Evolutionary conservation across 805 yeast genomes (phyloP), one percentile per base, ranked within the genome.

Genomic region (Peterozyma toletana): DNA sequence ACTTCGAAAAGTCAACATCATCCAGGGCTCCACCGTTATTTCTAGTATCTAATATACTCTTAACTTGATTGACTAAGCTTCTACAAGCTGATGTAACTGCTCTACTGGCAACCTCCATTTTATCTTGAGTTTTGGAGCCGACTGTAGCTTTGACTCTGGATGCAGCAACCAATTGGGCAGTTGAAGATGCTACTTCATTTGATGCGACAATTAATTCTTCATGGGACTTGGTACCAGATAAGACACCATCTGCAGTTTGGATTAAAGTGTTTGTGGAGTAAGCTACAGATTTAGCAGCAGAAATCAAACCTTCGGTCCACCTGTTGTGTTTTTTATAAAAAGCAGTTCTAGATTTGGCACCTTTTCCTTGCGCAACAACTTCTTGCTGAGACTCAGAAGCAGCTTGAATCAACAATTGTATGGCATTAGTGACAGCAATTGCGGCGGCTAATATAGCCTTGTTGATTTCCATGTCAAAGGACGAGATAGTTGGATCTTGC

Each of bases 251-350:
- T 0, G 96, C 95, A n/a, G 87, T 83, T 47, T 77, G 77, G 47
- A 88, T 88, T 50, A 88, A 71, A n/a, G 83, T 67, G 54, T 81
- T 83, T 2, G 96, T 89, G 1, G 96, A 78, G 2, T 77, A 77
- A 2, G 95, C 96, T 35, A 88, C 93, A 1, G 91, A 81, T 53
- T 83, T 82, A 1, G 96, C 87, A 14, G 96, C 96, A 47, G 95
- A 84, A 30, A 88, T 80, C 45, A 88, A 77, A 17, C 96, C 96
- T 63, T 89, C 95, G 0, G 96, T 86, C 96, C 96, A 88, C 54
- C 91, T 74, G 61, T 81, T 88, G 60, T 88, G 85, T 63, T 86
- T 87, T 59, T 83, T 85, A 64, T 89, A 89, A 60, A 83, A 88
- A 38, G 84, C 85, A 11, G 88, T 77, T 46, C 78, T 70, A 1